Evolutionary conservation across 345 rosid species (phyloP), one percentile per base, ranked within the genome.

Genomic region (Citrus australasica): DNA sequence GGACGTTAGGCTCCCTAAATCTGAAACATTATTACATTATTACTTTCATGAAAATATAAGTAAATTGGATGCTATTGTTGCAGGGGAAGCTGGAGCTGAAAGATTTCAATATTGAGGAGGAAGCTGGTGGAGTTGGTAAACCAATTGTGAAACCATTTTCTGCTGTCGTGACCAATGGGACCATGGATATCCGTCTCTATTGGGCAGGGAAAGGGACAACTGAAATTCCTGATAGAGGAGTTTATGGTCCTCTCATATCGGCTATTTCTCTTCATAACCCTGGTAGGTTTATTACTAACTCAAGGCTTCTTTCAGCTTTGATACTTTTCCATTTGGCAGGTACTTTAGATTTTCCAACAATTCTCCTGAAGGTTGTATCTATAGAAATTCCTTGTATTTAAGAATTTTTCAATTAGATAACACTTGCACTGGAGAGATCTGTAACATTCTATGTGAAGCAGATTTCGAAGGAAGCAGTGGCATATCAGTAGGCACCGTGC

Each of bases 151-250:
- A 17, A 64, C n/a, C 14, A 16, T 78, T 66, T 71, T 72, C 42
- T 60, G 75, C 51, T 3, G 68, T 27, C 21, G 78, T 74, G 38
- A 75, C 75, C 30, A 40, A 32, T 4, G 24, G 76, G 59, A 76
- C 24, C 25, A n/a, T 86, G 64, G 82, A 84, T 75, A 84, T 86
- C n/a, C 89, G 82, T 28, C 84, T 90, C 56, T 65, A 68, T 53
- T 90, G 90, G 91, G 86, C 87, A 9, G 94, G 92, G 21, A 89
- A 81, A 85, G 92, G 94, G 69, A 89, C 94, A n/a, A 86, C 85
- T 6, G 67, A 71, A 77, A 85, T 85, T 70, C 92, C 94, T 7
- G 0, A 0, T 13, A 80, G 83, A 70, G 86, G 92, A 64, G 80
- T 80, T 27, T 89, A 89, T 67, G 94, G 94, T 69, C 90, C 94